phyloP scores from a whole-genome alignment of 768 basidiomycete species.

The Trametes meyenii region DNA sequence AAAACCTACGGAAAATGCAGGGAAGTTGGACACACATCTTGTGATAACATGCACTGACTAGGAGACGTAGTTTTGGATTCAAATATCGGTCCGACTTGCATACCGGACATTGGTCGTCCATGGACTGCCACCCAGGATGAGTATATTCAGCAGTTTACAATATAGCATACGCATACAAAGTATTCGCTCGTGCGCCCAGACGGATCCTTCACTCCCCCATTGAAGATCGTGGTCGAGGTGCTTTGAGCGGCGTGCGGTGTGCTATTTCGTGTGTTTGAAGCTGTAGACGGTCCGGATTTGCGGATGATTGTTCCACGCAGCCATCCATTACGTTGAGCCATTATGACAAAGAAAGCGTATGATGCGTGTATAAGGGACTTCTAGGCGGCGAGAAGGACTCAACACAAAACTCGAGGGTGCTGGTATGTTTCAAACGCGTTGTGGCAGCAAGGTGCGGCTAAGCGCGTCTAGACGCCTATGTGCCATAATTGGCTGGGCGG shows the following conservation, averaged over 20 bases:
- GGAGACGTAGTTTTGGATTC: constrained; percentile 89
- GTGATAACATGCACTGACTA: constrained; percentile 97
- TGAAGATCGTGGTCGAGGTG: constrained; percentile 74
- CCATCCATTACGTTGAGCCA: constrained; percentile 50
- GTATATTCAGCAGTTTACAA: background rate
- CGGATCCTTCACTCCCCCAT: constrained; percentile 84
- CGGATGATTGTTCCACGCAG: constrained; percentile 76
- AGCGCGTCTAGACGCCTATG: background rate
- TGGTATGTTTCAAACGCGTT: background rate
- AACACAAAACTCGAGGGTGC: background rate
- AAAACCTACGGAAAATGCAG: background rate
- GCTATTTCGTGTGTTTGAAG: constrained; percentile 57
- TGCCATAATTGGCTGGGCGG: background rate
- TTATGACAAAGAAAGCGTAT: constrained; percentile 10
- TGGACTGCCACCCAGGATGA: constrained; percentile 51
- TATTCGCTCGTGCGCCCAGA: constrained; percentile 82
- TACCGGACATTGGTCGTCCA: constrained; percentile 95
- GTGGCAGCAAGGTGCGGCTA: background rate
- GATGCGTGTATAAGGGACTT: background rate
- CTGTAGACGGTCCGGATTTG: constrained; percentile 51
- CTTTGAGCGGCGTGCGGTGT: constrained; percentile 69
- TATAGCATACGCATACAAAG: constrained; percentile 57
- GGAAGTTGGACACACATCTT: constrained; percentile 70
- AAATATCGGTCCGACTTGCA: constrained; percentile 97
- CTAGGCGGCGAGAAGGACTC: background rate